Conservation (phyloP, 2,329 filamentous ascomycete genomes). For the Grosmannia huntii region DNA sequence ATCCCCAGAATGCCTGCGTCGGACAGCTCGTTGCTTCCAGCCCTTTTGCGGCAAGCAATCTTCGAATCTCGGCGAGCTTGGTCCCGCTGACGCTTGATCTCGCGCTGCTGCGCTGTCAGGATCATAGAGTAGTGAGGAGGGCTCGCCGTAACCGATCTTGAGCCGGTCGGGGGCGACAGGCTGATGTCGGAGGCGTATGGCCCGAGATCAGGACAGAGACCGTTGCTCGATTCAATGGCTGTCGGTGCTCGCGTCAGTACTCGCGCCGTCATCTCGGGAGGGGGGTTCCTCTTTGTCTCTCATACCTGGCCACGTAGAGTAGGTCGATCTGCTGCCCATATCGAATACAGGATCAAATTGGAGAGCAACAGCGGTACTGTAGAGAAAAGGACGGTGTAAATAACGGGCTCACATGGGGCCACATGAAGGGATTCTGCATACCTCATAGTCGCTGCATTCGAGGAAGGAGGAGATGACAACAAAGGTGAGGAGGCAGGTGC, state of each 20-base stretch:
- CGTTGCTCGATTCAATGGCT: slow-evolving; percentile 21
- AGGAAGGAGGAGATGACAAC: not conserved
- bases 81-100: slow-evolving; percentile 48
- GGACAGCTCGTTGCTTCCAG: slow-evolving; percentile 24
- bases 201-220: slow-evolving; percentile 30
- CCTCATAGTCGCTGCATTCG: not conserved
- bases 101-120: slow-evolving; percentile 47
- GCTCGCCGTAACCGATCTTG: slow-evolving; percentile 44
- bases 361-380: slow-evolving; percentile 11
- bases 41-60: slow-evolving; percentile 35
- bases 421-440: not conserved
- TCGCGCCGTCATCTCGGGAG: not conserved
- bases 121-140: slow-evolving; percentile 32
- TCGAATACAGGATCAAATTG: slow-evolving; percentile 12
- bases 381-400: not conserved
- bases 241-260: not conserved
- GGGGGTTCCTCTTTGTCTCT: not conserved
- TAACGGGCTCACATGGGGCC: not conserved
- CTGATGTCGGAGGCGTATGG: slow-evolving; percentile 39
- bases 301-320: slow-evolving; percentile 12
- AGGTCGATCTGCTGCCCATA: slow-evolving; percentile 11
- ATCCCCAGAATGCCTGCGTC: not conserved
- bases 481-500: not conserved
- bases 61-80: slow-evolving; percentile 47
- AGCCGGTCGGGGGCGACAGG: slow-evolving; percentile 34